Evolutionary conservation across 768 basidiomycete genomes (phyloP).

Genomic region (Mycena filopes): DNA sequence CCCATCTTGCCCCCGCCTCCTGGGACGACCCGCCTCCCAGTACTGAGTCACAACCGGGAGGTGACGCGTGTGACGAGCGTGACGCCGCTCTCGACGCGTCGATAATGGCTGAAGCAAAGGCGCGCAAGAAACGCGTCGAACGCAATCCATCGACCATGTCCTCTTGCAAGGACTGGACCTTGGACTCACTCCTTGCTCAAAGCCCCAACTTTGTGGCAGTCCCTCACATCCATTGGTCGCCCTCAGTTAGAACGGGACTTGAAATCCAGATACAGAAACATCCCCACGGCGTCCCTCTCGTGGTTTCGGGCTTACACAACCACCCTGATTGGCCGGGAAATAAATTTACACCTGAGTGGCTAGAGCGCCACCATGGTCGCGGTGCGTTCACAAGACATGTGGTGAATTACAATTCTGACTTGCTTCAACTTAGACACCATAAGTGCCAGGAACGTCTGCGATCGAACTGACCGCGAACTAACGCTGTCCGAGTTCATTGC

Average conservation of each 20-base stretch:
- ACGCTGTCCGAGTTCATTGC: slow-evolving; percentile 64
- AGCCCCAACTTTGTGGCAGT: slow-evolving; percentile 56
- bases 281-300: slow-evolving; percentile 63
- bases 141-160: slow-evolving; percentile 28
- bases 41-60: no score
- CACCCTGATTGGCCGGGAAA: slow-evolving; percentile 63
- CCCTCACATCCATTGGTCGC: slow-evolving; percentile 48
- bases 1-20: slow-evolving; percentile 6
- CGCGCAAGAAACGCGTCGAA: background rate
- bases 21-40: no score
- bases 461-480: slow-evolving; percentile 64
- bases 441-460: slow-evolving; percentile 70
- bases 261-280: slow-evolving; percentile 58
- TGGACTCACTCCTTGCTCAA: slow-evolving; percentile 52
- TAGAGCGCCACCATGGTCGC: slow-evolving; percentile 51
- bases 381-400: slow-evolving; percentile 32
- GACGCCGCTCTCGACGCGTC: no score
- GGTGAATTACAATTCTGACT: no score
- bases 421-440: slow-evolving; percentile 60
- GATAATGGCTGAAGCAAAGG: slow-evolving; percentile 12
- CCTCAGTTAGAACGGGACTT: slow-evolving; percentile 38
- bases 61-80: no score
- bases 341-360: slow-evolving; percentile 67
- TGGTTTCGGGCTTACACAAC: slow-evolving; percentile 71
- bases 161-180: slow-evolving; percentile 63